A percentile compares a stretch with the other conserved stretches of the same genome.
Conservation (phyloP, 1,284 basidiomycete species). For the Schizophyllum amplum region DNA sequence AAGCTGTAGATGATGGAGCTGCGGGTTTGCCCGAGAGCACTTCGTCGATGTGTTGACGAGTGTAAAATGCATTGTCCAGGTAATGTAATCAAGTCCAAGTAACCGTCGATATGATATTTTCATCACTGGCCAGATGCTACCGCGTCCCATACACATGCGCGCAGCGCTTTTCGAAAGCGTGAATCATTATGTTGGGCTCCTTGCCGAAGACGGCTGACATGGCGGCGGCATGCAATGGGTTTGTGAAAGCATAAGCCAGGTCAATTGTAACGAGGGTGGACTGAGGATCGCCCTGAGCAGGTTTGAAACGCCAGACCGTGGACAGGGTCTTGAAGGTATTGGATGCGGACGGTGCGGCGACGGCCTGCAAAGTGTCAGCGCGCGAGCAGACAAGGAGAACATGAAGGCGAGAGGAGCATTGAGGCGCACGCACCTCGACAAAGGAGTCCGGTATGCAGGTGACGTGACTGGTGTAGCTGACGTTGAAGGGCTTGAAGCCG, state of each 20-base stretch:
- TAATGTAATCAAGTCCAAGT: not conserved
- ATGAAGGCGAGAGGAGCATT: too few relatives aligned
- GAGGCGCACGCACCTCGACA: slow-evolving; percentile 59
- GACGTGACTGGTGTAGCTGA: slow-evolving; percentile 85
- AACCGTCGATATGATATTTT: not conserved
- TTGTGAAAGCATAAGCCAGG: slow-evolving; percentile 81
- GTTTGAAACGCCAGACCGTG: slow-evolving; percentile 77
- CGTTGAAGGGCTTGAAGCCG: slow-evolving; percentile 82
- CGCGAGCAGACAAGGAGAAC: slow-evolving; percentile 10
- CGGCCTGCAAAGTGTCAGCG: slow-evolving; percentile 33
- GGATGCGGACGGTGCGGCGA: slow-evolving; percentile 74
- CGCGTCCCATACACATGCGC: slow-evolving; percentile 53
- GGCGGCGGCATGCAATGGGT: slow-evolving; percentile 77
- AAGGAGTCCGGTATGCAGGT: slow-evolving; percentile 68
- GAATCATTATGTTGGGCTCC: slow-evolving; percentile 84
- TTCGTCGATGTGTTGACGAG: too few relatives aligned
- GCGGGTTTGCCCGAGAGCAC: not conserved
- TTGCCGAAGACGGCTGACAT: slow-evolving; percentile 81
- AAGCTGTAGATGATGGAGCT: not conserved
- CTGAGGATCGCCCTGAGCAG: slow-evolving; percentile 36
- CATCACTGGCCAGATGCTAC: too few relatives aligned
- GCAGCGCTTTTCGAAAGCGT: slow-evolving; percentile 87
- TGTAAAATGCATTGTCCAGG: too few relatives aligned
- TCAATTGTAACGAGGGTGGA: slow-evolving; percentile 76
- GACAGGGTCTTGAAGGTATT: slow-evolving; percentile 75